Conservation (phyloP, 805 yeast species). For the Barnettozyma pratensis region DNA sequence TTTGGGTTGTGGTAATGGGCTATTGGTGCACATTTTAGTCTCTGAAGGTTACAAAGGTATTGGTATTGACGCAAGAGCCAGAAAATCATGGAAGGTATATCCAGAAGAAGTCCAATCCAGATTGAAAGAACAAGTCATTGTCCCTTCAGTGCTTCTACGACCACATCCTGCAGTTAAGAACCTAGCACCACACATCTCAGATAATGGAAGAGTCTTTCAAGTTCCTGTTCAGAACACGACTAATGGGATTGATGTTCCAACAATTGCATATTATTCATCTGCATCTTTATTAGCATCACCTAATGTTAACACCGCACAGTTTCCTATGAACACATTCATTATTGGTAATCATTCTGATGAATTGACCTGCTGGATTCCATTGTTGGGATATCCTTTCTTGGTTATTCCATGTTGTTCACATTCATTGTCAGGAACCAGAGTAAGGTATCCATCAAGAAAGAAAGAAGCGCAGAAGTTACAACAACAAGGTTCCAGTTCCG, state of each 20-base stretch:
- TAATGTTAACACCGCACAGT: conserved; percentile 57
- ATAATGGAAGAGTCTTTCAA: conserved; percentile 59
- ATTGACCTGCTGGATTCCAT: conserved; percentile 91
- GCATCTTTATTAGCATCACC: conserved; percentile 43
- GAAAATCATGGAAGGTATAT: conserved; percentile 83
- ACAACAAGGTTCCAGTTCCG: conserved; percentile 37
- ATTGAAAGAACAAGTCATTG: conserved; percentile 70
- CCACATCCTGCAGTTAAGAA: conserved; percentile 61
- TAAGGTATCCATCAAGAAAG: conserved; percentile 52
- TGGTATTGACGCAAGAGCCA: conserved; percentile 85
- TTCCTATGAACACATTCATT: conserved; percentile 66
- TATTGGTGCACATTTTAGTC: conserved; percentile 66
- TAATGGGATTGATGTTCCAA: conserved; percentile 29
- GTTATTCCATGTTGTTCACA: conserved; percentile 97
- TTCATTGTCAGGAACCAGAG: conserved; percentile 69
- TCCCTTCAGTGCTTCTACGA: conserved; percentile 69
- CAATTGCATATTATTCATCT: conserved; percentile 45
- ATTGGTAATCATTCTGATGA: conserved; percentile 97
- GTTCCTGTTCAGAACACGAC: conserved; percentile 28
- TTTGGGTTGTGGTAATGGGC: conserved; percentile 93
- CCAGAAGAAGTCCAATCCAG: conserved; percentile 56
- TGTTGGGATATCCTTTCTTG: conserved; percentile 79
- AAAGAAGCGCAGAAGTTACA: conserved; percentile 9
- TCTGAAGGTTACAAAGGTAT: conserved; percentile 77
- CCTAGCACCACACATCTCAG: conserved; percentile 47